phyloP scores from a whole-genome alignment of 1,284 basidiomycete genomes.

The Clitocybe nebularis region DNA sequence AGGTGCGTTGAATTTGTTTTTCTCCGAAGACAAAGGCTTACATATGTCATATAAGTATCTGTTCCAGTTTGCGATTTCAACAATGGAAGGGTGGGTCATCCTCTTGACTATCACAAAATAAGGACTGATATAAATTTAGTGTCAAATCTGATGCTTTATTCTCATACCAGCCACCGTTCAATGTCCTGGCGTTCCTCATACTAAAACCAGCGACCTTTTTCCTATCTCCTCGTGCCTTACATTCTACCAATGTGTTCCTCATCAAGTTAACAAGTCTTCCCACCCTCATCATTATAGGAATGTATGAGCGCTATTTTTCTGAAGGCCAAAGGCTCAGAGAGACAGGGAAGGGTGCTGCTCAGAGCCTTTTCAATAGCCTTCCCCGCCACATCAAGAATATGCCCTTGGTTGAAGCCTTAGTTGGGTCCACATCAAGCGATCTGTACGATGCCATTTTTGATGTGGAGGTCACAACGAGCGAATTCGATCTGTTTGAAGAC shows the following conservation, averaged over 20 bases:
- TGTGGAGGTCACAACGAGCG: constrained; percentile 51
- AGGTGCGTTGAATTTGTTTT: constrained; percentile 40
- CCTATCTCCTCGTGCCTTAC: constrained; percentile 68
- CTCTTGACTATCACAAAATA: neutral
- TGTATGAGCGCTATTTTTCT: constrained; percentile 75
- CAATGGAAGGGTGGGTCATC: constrained; percentile 74
- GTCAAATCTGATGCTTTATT: constrained; percentile 89
- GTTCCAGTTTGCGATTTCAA: constrained; percentile 83
- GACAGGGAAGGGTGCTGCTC: constrained; percentile 46
- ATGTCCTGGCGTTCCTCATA: constrained; percentile 72
- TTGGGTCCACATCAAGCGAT: constrained; percentile 60
- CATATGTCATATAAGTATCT: constrained; percentile 53
- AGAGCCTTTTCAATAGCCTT: constrained; percentile 57
- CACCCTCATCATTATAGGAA: constrained; percentile 69
- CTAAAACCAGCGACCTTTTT: constrained; percentile 75
- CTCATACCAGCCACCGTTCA: constrained; percentile 87
- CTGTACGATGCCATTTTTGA: constrained; percentile 77
- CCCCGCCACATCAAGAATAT: constrained; percentile 68
- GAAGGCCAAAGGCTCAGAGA: constrained; percentile 45
- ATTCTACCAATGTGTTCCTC: constrained; percentile 77
- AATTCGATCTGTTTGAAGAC: constrained; percentile 48
- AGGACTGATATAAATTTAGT: constrained; percentile 30
- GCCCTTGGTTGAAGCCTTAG: constrained; percentile 67
- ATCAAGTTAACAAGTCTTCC: constrained; percentile 83
- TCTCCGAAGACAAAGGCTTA: constrained; percentile 5